These are phyloP conservation scores for Chloranthus sessilifolius DNA, from an alignment of 164 flowering plant genomes.

Conservation along the genomic window DNA sequence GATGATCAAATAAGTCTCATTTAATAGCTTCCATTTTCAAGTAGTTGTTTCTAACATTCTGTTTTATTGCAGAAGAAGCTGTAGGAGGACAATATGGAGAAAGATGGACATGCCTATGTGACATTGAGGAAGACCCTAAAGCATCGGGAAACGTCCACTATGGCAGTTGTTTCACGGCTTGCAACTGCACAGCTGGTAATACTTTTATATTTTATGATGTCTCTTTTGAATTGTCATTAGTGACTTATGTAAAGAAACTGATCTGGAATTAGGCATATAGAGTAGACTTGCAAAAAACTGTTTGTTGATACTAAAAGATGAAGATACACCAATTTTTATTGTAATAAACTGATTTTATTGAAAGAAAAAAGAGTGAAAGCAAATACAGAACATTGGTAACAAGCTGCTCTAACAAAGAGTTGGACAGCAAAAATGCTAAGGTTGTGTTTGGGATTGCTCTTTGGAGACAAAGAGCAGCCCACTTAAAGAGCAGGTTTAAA, in stretches of 20 bases:
- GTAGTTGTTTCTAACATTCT: no score
- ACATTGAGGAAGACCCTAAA: constrained; percentile 45
- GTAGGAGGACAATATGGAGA: constrained; percentile 23
- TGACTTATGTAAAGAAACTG: not conserved
- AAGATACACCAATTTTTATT: not conserved
- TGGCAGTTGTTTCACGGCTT: constrained; percentile 61
- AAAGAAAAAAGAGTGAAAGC: not conserved
- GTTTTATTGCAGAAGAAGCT: not conserved
- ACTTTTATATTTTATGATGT: not conserved
- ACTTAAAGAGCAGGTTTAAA: no score
- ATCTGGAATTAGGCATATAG: not conserved
- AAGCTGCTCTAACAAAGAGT: no score
- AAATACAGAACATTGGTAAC: not conserved
- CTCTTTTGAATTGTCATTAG: not conserved
- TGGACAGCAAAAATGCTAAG: no score
- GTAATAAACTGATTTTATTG: not conserved
- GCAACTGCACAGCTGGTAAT: constrained; percentile 84
- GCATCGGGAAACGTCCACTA: constrained; percentile 26
- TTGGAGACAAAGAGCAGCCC: no score
- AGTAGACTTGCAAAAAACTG: not conserved
- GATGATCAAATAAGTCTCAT: no score
- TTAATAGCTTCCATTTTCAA: no score
- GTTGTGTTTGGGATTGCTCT: no score
- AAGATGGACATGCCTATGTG: constrained; percentile 72
- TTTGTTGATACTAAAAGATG: not conserved